Percentiles rank a stretch among this genome's conserved stretches.
Evolutionary conservation across 192 early-diverging fungal species (phyloP).

Genomic region (Rhizophagus prolifer): DNA sequence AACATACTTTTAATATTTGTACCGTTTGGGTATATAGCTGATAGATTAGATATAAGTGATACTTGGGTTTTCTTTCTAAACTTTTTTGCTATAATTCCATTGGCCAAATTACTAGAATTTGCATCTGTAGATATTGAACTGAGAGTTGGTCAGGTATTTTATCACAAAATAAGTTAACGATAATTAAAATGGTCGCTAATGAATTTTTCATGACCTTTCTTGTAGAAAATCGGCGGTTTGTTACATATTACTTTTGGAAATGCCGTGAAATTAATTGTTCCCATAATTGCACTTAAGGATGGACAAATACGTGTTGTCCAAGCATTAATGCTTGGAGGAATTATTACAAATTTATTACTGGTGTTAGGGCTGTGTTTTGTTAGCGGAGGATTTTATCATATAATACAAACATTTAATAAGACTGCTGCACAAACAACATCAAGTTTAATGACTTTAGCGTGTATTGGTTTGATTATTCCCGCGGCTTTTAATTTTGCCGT

Average conservation of each 20-base stretch:
- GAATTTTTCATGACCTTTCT: no score
- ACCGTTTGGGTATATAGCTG: conserved; percentile 76
- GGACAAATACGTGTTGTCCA: conserved; percentile 66
- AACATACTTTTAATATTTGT: no score
- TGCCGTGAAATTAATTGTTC: conserved; percentile 82
- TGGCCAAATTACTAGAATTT: no score
- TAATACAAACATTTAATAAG: no score
- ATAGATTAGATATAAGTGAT: conserved; percentile 56
- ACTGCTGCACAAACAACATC: no score
- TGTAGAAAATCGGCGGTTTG: conserved; percentile 47
- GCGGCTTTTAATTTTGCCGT: no score
- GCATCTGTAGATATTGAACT: no score
- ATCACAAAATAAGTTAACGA: background rate
- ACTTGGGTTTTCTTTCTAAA: no score
- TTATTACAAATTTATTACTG: conserved; percentile 82
- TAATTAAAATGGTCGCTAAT: conserved; percentile 34
- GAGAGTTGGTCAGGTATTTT: no score
- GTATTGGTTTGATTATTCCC: no score
- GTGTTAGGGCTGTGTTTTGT: conserved; percentile 74
- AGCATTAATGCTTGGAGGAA: conserved; percentile 69
- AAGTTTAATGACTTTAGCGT: no score
- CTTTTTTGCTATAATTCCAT: no score
- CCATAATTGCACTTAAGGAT: conserved; percentile 65
- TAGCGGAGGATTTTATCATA: background rate
- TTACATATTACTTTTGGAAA: conserved; percentile 76